phyloP scores from a whole-genome alignment of 148 eudicot genomes.

The Tetragonia tetragonoides region DNA sequence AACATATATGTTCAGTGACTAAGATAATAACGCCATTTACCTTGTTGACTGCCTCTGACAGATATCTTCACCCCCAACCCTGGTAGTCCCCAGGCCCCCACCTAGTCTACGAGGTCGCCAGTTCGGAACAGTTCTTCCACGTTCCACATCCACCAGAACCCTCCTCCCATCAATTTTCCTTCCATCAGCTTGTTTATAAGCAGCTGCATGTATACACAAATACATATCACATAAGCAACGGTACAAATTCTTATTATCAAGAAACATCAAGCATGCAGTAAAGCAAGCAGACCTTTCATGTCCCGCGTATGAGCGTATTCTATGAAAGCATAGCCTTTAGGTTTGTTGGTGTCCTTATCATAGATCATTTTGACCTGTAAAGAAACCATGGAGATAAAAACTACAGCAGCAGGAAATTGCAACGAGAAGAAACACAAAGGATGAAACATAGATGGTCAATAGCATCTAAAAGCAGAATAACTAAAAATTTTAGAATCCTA shows the following conservation, averaged over 20 bases:
- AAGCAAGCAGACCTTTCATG: conserved; percentile 76
- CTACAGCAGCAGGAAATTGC: conserved; percentile 25
- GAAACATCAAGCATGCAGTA: not conserved
- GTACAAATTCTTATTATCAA: not conserved
- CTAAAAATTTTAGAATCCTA: conserved; percentile 43
- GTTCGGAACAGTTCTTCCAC: conserved; percentile 98
- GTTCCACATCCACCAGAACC: conserved; percentile 98
- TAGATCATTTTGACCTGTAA: conserved; percentile 76
- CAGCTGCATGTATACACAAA: conserved; percentile 51
- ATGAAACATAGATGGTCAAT: conserved; percentile 3
- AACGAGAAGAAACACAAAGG: conserved; percentile 12
- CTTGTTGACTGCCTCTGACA: conserved; percentile 54
- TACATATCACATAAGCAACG: conserved; percentile 2
- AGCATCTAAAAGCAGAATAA: conserved; percentile 24
- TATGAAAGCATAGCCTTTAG: conserved; percentile 94
- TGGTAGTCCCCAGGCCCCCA: conserved; percentile 93
- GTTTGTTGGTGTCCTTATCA: conserved; percentile 77
- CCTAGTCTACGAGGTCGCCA: conserved; percentile 99
- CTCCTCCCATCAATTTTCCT: conserved; percentile 92
- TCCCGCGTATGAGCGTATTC: conserved; percentile 95
- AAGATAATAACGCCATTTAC: conserved; percentile 27
- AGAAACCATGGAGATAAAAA: conserved; percentile 11
- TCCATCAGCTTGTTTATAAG: conserved; percentile 99
- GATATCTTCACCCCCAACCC: conserved; percentile 76
- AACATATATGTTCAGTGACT: not conserved